A percentile compares a stretch with the other conserved stretches of the same genome.
These are phyloP conservation scores for Trichosporon inkin DNA, from an alignment of 1,284 basidiomycete genomes.

Conservation along the genomic window DNA sequence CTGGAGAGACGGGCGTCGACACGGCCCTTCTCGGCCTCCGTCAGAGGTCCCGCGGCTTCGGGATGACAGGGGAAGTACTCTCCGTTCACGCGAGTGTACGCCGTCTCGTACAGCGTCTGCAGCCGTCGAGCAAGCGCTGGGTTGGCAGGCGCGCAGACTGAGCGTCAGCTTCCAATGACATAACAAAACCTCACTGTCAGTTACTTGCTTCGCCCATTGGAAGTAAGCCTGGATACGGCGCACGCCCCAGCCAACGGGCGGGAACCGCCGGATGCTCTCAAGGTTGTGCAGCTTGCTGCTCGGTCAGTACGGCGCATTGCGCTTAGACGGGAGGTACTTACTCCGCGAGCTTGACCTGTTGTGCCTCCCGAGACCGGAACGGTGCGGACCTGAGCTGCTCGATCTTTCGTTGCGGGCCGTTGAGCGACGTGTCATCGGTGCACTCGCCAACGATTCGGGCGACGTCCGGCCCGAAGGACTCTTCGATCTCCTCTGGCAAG, in stretches of 20 bases:
- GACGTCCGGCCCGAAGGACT: conserved; percentile 45
- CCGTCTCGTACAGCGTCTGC: conserved; percentile 46
- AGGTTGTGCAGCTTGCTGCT: conserved; percentile 51
- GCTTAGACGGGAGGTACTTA: conserved; percentile 21
- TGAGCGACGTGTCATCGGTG: conserved; percentile 38
- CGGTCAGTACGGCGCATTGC: neutral
- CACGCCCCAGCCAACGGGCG: conserved; percentile 47
- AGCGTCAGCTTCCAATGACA: conserved; percentile 3
- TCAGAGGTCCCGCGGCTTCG: conserved; percentile 40
- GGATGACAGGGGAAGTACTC: conserved; percentile 47
- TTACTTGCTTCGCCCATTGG: conserved; percentile 51
- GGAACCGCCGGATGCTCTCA: conserved; percentile 44
- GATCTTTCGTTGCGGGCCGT: conserved; percentile 42
- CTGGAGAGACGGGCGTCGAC: conserved; percentile 37
- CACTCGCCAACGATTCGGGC: conserved; percentile 49
- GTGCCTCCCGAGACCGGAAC: conserved; percentile 45
- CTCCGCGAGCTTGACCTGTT: conserved; percentile 51
- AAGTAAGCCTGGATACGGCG: conserved; percentile 48
- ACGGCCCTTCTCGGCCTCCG: conserved; percentile 41
- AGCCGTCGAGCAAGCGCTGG: conserved; percentile 39
- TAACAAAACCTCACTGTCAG: conserved; percentile 35
- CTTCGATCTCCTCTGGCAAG: conserved; percentile 37
- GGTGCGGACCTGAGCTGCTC: conserved; percentile 49
- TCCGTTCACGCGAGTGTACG: conserved; percentile 42
- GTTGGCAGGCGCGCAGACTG: conserved; percentile 44